Percentiles rank a stretch among this genome's conserved stretches.
Conservation (phyloP, 2,329 filamentous ascomycete genomes). For the Diplocarpon mali region DNA sequence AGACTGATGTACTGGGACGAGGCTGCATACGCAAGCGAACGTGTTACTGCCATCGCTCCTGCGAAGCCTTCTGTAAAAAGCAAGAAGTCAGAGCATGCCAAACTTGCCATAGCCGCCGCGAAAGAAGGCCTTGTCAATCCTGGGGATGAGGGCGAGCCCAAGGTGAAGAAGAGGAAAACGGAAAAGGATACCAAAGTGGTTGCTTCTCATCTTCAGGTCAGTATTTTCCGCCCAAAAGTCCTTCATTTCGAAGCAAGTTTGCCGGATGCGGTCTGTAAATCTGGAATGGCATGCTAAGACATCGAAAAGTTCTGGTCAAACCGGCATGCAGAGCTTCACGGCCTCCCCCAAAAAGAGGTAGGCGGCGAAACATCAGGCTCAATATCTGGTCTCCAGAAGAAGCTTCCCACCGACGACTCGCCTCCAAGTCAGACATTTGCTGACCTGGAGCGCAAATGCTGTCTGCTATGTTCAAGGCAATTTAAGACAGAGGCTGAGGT, state of each 20-base stretch:
- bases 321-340: slow-evolving; percentile 56
- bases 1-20: slow-evolving; percentile 69
- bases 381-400: slow-evolving; percentile 5
- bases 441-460: slow-evolving; percentile 45
- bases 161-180: slow-evolving; percentile 44
- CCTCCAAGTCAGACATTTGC: slow-evolving; percentile 46
- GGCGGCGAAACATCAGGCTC: slow-evolving; percentile 24
- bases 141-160: slow-evolving; percentile 28
- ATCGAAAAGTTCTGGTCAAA: slow-evolving; percentile 49
- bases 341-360: slow-evolving; percentile 33
- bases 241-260: too few relatives aligned
- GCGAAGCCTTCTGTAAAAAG: slow-evolving; percentile 27
- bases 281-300: too few relatives aligned
- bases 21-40: slow-evolving; percentile 58
- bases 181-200: slow-evolving; percentile 40
- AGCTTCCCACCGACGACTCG: slow-evolving; percentile 20
- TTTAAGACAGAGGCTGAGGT: slow-evolving; percentile 44
- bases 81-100: slow-evolving; percentile 26
- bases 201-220: slow-evolving; percentile 48
- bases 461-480: slow-evolving; percentile 49
- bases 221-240: too few relatives aligned
- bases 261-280: too few relatives aligned
- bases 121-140: slow-evolving; percentile 28
- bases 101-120: slow-evolving; percentile 28
- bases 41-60: slow-evolving; percentile 44